Base-by-base conservation (phyloP, 164 flowering plant species). In the Warburgia ugandensis region DNA sequence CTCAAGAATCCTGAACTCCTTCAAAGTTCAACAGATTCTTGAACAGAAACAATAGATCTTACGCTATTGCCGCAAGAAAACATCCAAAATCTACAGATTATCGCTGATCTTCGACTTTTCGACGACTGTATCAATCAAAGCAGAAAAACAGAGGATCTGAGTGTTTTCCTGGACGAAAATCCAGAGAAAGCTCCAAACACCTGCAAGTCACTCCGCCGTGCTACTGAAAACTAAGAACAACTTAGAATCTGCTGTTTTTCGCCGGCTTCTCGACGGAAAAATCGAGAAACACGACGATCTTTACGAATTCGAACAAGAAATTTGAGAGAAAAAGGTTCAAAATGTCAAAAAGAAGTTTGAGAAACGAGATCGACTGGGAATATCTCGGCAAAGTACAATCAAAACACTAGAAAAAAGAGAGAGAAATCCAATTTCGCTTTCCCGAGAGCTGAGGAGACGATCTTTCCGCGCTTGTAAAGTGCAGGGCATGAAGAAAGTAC, bases 201-300 rank as follows among this genome's bases (percentile, higher is more conserved):
- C 12, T 5, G 3, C 17, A 45, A 27, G 26, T 26, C 12, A 7
- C 29, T 14, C 13, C 33, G 35, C 11, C 31, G 4, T 9, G 29
- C 28, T 46, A 32, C 20, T 7, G 25, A 51, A 51, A 6, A 13
- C 3, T 4, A 14, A 36, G 16, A 38, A 37, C 36, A 36, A 31
- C 33, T 26, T 33, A 37, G 44, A 17, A 56, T 38, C 14, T 17
- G 19, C 48, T 17, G 22, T 13, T 6, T 41, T 14, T 6, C n/a
- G 17, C 29, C 17, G 16, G 16, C 10, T 22, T 21, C 29, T 28
- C 6, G 43, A 28, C 60, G 27, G 52, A 38, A 39, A 47, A 35
- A 16, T n/a, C 52, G 36, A 48, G 53, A 47, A 17, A 56, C 22
- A 2, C 19, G 23, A 28, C 52, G 47, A 47, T 20, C 20, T 38